These are phyloP conservation scores for Penicillium sp. DNA, from an alignment of 2,329 filamentous ascomycete genomes.

Conservation along the genomic window DNA sequence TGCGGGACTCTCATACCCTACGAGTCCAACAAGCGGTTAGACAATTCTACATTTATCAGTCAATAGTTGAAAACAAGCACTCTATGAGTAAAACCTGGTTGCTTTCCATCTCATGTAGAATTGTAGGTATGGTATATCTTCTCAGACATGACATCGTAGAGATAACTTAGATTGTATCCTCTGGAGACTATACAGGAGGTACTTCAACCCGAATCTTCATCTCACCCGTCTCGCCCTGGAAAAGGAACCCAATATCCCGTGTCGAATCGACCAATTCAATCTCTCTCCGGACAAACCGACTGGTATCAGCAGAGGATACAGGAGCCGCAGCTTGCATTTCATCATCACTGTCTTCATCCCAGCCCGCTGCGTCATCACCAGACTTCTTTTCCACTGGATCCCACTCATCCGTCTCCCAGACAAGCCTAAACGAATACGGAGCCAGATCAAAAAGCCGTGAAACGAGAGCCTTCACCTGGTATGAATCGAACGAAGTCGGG, in stretches of 20 bases:
- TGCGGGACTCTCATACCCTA: constrained; percentile 27
- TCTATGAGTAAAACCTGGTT: neutral
- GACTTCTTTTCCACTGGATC: constrained; percentile 74
- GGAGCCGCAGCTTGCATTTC: constrained; percentile 25
- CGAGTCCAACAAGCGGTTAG: constrained; percentile 11
- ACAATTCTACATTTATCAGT: constrained; percentile 6
- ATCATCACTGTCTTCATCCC: constrained; percentile 50
- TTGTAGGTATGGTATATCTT: too few relatives aligned
- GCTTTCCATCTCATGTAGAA: neutral
- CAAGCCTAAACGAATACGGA: constrained; percentile 69
- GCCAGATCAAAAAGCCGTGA: constrained; percentile 70
- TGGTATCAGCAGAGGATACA: constrained; percentile 42
- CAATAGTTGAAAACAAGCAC: constrained; percentile 5
- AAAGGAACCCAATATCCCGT: constrained; percentile 79
- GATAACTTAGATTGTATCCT: neutral
- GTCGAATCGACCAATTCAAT: constrained; percentile 81
- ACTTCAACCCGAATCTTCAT: constrained; percentile 73
- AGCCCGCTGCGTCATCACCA: constrained; percentile 60
- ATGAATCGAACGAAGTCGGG: constrained; percentile 79
- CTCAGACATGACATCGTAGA: neutral
- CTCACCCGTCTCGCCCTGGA: constrained; percentile 69
- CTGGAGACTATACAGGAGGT: neutral
- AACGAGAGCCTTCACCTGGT: constrained; percentile 79
- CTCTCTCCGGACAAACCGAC: constrained; percentile 76
- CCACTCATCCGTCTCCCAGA: constrained; percentile 92